Evolutionary conservation across 345 rosid species (phyloP).

Genomic region (Eucalyptus victrix): DNA sequence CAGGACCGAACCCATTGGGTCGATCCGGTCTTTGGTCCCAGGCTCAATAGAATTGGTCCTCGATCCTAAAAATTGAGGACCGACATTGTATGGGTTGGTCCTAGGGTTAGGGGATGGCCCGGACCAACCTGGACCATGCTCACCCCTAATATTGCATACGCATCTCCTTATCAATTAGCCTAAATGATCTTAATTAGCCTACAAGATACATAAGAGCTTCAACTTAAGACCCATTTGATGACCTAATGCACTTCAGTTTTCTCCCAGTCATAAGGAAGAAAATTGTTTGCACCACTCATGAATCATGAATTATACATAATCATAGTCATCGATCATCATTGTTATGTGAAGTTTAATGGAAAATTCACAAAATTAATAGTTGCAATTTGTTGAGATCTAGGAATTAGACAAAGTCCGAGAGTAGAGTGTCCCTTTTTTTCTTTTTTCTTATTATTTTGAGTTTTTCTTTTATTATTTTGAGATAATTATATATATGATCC

Average conservation of each 20-base stretch:
- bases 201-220: not conserved
- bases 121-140: too few species aligned
- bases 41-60: too few species aligned
- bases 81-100: too few species aligned
- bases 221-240: not conserved
- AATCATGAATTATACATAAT: not conserved
- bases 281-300: accelerated
- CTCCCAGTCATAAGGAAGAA: too few species aligned
- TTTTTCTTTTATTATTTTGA: too few species aligned
- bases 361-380: not conserved
- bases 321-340: not conserved
- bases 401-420: not conserved
- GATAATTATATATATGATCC: too few species aligned
- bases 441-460: too few species aligned
- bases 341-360: not conserved
- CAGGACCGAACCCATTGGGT: too few species aligned
- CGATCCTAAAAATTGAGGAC: too few species aligned
- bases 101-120: too few species aligned
- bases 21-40: too few species aligned
- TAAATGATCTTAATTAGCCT: too few species aligned
- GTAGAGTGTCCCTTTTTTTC: not conserved
- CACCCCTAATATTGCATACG: not conserved
- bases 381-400: accelerated
- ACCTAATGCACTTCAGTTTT: not conserved
- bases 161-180: not conserved